phyloP scores from a whole-genome alignment of 352 stramenopile species.

The Pythium oligandrum region DNA sequence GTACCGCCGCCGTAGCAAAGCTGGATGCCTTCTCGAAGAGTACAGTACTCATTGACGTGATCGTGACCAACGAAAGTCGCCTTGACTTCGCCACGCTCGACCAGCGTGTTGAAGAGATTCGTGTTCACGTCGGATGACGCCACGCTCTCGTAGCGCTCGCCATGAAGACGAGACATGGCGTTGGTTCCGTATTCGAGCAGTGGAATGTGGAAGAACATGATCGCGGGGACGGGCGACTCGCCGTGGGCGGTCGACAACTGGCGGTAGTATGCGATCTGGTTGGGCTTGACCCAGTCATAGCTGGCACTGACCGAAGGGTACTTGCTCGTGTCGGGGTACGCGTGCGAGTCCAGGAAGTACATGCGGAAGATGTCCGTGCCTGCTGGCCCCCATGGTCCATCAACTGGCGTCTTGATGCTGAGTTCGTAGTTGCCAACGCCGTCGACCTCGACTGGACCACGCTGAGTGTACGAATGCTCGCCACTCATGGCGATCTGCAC shows the following conservation, averaged over 20 bases:
- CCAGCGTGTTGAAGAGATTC: conserved; percentile 17
- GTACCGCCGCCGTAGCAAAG: neutral
- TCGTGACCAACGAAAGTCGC: conserved; percentile 26
- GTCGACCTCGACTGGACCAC: conserved; percentile 34
- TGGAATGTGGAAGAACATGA: conserved; percentile 34
- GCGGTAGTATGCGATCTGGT: conserved; percentile 18
- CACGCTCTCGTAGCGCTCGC: conserved; percentile 5
- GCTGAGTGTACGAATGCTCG: conserved; percentile 40
- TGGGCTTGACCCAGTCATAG: conserved; percentile 22
- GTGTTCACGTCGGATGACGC: conserved; percentile 8
- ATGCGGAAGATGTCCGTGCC: conserved; percentile 45
- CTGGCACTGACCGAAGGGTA: neutral
- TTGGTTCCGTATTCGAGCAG: conserved; percentile 15
- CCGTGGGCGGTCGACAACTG: conserved; percentile 9
- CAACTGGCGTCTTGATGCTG: conserved; percentile 30
- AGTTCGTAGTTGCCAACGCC: conserved; percentile 69
- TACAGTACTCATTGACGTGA: conserved; percentile 1
- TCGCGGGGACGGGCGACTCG: conserved; percentile 4
- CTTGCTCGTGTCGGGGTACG: conserved; percentile 17
- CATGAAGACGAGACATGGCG: neutral
- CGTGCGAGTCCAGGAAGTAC: conserved; percentile 67
- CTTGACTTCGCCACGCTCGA: conserved; percentile 22
- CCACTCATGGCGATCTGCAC: conserved; percentile 26
- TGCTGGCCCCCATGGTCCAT: conserved; percentile 31
- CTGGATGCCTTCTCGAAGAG: neutral